These are phyloP conservation scores for Diaporthe sp. DNA, from an alignment of 2,329 filamentous ascomycete species.

Conservation along the genomic window DNA sequence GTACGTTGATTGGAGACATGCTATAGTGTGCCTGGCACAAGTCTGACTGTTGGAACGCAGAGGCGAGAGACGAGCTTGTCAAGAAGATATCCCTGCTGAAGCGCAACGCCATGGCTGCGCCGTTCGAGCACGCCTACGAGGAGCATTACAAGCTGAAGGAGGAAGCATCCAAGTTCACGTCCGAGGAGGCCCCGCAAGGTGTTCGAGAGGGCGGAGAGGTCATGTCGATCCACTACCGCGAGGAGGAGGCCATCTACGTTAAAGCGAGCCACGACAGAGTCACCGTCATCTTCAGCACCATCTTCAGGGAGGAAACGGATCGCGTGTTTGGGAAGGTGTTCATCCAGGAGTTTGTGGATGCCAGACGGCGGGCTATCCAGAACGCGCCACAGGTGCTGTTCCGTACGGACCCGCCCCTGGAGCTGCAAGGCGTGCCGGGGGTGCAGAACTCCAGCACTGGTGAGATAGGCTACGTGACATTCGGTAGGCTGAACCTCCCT, in stretches of 20 bases:
- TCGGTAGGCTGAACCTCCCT: slow-evolving; percentile 72
- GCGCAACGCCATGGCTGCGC: slow-evolving; percentile 98
- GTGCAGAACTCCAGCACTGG: slow-evolving; percentile 81
- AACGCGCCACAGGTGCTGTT: slow-evolving; percentile 98
- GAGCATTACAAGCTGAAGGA: slow-evolving; percentile 90
- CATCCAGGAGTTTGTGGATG: slow-evolving; percentile 98
- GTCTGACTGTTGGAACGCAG: slow-evolving; percentile 55
- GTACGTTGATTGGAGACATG: slow-evolving; percentile 55
- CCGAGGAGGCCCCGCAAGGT: slow-evolving; percentile 93
- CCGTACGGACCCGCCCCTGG: slow-evolving; percentile 92
- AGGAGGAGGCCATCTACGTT: slow-evolving; percentile 98
- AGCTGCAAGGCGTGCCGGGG: slow-evolving; percentile 89
- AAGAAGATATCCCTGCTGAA: slow-evolving; percentile 91
- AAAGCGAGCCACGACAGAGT: slow-evolving; percentile 98
- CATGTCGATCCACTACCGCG: slow-evolving; percentile 97
- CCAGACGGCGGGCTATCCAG: slow-evolving; percentile 92
- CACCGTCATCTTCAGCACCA: slow-evolving; percentile 98
- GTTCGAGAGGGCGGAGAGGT: slow-evolving; percentile 90
- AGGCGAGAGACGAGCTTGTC: slow-evolving; percentile 88
- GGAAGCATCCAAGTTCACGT: slow-evolving; percentile 91
- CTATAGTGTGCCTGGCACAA: not conserved
- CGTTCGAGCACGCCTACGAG: slow-evolving; percentile 96
- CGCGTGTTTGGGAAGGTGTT: slow-evolving; percentile 98
- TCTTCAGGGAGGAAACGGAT: slow-evolving; percentile 98
- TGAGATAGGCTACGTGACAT: slow-evolving; percentile 97